These are phyloP conservation scores for Fusarium nurragi DNA, from an alignment of 2,329 filamentous ascomycete genomes.

Conservation along the genomic window DNA sequence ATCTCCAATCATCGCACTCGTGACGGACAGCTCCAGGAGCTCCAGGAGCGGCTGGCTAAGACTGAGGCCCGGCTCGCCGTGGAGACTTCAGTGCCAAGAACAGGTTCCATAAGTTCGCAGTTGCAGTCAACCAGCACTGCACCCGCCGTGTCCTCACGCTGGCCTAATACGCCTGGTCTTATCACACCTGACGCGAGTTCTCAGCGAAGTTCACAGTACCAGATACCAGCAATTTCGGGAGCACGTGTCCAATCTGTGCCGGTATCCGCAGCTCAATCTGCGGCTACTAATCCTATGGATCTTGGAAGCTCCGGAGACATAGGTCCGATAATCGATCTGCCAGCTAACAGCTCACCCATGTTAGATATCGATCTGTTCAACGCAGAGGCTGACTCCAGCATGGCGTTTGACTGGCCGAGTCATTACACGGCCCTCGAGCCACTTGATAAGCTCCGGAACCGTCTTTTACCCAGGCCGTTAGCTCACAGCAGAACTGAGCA, in stretches of 20 bases:
- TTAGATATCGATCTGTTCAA: neutral
- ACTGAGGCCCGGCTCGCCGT: neutral
- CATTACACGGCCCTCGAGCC: neutral
- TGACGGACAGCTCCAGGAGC: neutral
- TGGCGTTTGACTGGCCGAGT: neutral
- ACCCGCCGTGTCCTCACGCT: neutral
- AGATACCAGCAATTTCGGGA: neutral
- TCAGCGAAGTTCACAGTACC: neutral
- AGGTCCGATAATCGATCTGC: neutral
- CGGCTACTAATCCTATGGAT: neutral
- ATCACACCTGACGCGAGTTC: neutral
- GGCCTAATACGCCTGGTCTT: neutral
- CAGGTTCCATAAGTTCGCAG: neutral
- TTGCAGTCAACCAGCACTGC: neutral
- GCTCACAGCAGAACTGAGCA: neutral
- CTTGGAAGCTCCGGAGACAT: neutral
- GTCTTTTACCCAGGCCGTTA: neutral
- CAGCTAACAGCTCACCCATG: neutral
- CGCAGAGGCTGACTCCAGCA: neutral
- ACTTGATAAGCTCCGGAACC: neutral
- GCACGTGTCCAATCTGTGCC: neutral
- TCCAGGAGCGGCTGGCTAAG: neutral
- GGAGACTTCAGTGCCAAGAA: neutral
- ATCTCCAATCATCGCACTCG: neutral
- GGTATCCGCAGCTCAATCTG: neutral